A percentile compares a stretch with the other conserved stretches of the same genome.
phyloP scores from a whole-genome alignment of 2,329 filamentous ascomycete species.

The Calycina herbarum region DNA sequence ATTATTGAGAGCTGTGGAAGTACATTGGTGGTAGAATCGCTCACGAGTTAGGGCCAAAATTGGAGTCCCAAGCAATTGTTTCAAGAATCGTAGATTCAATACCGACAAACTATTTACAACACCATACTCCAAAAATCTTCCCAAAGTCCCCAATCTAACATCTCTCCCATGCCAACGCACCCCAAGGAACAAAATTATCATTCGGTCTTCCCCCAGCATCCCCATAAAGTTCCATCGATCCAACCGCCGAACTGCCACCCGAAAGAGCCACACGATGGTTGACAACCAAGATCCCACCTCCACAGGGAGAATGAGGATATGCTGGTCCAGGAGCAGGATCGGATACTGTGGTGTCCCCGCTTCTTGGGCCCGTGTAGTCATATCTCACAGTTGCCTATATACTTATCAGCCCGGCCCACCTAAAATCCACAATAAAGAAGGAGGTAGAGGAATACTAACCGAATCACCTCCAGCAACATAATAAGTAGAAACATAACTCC shows the following conservation, averaged over 20 bases:
- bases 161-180: constrained; percentile 11
- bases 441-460: background rate
- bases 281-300: constrained; percentile 11
- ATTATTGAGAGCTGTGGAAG: no score
- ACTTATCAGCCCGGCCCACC: background rate
- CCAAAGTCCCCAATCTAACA: background rate
- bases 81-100: no score
- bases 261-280: constrained; percentile 6
- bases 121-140: background rate
- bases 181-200: constrained; percentile 12
- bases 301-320: constrained; percentile 12
- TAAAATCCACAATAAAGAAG: background rate
- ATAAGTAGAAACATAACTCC: constrained; percentile 7
- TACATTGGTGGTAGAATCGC: no score
- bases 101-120: background rate
- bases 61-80: no score
- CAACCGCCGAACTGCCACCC: constrained; percentile 1
- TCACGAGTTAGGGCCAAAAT: no score
- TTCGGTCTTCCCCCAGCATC: constrained; percentile 10
- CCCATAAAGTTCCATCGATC: constrained; percentile 11
- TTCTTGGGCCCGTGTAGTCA: constrained; percentile 5
- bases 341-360: background rate
- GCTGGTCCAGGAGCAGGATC: constrained; percentile 8
- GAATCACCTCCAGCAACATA: constrained; percentile 5
- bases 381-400: constrained; percentile 8